Base-by-base conservation (phyloP, 2,329 filamentous ascomycete species). In the Pseudonectria buxi region DNA sequence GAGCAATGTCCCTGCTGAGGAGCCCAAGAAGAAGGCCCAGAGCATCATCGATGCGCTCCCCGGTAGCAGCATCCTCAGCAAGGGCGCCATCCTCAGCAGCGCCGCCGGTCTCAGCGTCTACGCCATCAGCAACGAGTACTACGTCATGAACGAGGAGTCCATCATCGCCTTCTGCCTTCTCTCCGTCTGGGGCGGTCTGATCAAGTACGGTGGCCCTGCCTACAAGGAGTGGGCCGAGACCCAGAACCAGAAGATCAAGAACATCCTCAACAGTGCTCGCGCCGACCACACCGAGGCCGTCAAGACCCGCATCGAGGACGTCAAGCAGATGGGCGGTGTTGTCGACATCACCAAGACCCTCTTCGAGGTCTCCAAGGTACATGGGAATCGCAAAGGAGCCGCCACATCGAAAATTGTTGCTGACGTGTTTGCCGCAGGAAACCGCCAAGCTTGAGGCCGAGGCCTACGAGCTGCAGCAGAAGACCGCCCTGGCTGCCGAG, bases 101-200 rank as follows among this genome's bases (percentile, higher is more conserved):
- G 83, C 83, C 49, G 86, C 92, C 58, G 90, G 85, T 70, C 69
- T 94, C 55, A 89, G 86, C 58, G 78, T 94, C 65, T 94, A 92
- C 63, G 92, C 88, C 59, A 88, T 98, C 71, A 94, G 86, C 81
- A 98, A 94, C 72, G 92, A 98, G 79, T 88, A 96, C 75, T 96
- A 95, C 71, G 88, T 98, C 64, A 77, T 98, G 70, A 98, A 98
- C 74, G 92, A 98, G 77, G 92, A 98, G 76, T 85, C 89, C 47
- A 85, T 98, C 62, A 86, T 94, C 60, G 86, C 86, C 51, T 78
- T 98, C 71, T 92, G 85, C 66, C 76, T 98, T 57, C 73, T 96
- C 61, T 87, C 83, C 63, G 86, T 96, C 62, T 98, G 94, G 83
- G 83, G 75, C 59, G 87, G 81, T 45, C 76, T 95, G 56, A 90